Base-by-base conservation (phyloP, 768 basidiomycete species). In the Chalciporus piperatus region DNA sequence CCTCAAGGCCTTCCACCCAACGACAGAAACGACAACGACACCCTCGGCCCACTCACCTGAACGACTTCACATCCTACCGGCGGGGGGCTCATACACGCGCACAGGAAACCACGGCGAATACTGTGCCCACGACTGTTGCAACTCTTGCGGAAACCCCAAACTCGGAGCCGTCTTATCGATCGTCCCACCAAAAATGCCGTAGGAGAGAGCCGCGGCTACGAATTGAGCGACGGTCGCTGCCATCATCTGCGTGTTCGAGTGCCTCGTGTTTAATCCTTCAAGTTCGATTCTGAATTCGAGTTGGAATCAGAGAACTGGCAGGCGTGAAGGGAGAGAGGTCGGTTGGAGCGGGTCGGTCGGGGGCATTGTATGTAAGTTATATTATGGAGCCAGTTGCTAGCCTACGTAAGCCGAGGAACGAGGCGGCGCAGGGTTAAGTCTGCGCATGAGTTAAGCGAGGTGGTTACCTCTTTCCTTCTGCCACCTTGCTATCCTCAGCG, bases 51-150 rank as follows among this genome's bases (percentile, higher is more conserved):
- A 17, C 72, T 50, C 53, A 82, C 84, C 66, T 85, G 84, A 10
- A 72, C 74, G 44, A 86, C 62, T 4, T 66, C 56, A 56, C 85
- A 87, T 5, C 68, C 65, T 0, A 56, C 43, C 1, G 81, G 81
- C 0, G n/a, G 78, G 78, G 0, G 65, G 53, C 2, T 57, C 32
- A 60, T 85, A 86, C 19, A 56, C 47, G 14, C 61, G 72, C 0
- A 67, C 71, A 3, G 83, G 68, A 52, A 73, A 76, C 61, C 75
- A 85, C 0, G 85, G 84, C 30, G 82, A 72, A 62, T 85, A 85
- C 49, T 77, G 71, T 4, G 72, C 81, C 84, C 83, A 85, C 1
- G 71, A 66, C 43, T 68, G 59, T 28, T 59, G 46, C 39, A 65
- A 28, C 1, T 23, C 49, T 25, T 47, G 40, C 4, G 57, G 54